Conservation (phyloP, 2,329 filamentous ascomycete genomes). For the Lasiodiplodia sp. region DNA sequence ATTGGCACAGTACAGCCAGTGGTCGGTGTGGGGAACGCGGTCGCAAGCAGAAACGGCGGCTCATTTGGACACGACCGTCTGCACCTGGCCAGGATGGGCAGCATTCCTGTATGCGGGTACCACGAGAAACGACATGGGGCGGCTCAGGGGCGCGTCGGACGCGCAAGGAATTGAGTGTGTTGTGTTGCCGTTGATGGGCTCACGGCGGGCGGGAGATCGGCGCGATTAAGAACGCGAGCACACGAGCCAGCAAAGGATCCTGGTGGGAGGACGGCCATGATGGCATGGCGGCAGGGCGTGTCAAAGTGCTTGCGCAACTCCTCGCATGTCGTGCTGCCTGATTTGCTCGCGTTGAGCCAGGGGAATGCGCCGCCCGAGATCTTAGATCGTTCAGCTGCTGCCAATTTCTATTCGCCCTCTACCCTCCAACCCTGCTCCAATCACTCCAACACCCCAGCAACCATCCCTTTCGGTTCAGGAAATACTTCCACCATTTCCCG, state of each 20-base stretch:
- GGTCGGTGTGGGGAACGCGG: background rate
- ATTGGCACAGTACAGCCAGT: background rate
- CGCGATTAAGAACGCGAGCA: constrained; percentile 11
- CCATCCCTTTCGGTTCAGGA: constrained; percentile 17
- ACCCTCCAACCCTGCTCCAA: constrained; percentile 12
- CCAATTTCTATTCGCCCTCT: constrained; percentile 25
- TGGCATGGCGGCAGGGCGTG: constrained; percentile 20
- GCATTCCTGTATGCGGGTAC: constrained; percentile 14
- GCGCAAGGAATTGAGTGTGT: background rate
- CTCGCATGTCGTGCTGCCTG: constrained; percentile 20
- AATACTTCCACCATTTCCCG: background rate
- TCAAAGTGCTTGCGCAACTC: constrained; percentile 16
- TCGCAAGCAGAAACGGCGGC: constrained; percentile 20
- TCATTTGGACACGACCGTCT: constrained; percentile 12
- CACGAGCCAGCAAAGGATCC: constrained; percentile 11
- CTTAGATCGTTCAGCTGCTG: constrained; percentile 15
- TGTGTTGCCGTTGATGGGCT: background rate
- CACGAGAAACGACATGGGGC: constrained; percentile 15
- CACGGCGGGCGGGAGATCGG: constrained; percentile 16
- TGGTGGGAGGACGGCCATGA: constrained; percentile 13
- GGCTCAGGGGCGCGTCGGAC: constrained; percentile 9
- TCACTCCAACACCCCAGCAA: constrained; percentile 6
- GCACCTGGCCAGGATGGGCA: background rate
- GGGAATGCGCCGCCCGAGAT: constrained; percentile 24
- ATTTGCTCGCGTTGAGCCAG: constrained; percentile 22